phyloP scores from a whole-genome alignment of 345 rosid genomes.

The Camelina hispida region DNA sequence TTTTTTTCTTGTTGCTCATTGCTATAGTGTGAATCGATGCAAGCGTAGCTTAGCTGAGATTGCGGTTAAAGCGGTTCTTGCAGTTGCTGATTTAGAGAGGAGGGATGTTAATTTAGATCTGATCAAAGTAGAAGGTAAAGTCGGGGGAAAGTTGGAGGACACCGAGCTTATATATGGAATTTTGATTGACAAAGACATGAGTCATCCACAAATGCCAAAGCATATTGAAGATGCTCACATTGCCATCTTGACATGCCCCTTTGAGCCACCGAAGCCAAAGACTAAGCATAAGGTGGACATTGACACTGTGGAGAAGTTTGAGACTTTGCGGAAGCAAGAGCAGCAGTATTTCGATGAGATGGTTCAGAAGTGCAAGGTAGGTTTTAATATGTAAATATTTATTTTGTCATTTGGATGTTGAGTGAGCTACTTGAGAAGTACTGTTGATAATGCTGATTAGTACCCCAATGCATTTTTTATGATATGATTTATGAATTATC shows the following conservation, averaged over 20 bases:
- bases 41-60: slow-evolving; percentile 92
- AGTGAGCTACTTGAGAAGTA: neutral
- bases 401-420: neutral
- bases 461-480: neutral
- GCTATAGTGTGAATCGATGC: slow-evolving; percentile 89
- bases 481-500: neutral
- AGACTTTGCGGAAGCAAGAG: slow-evolving; percentile 89
- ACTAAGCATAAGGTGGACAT: slow-evolving; percentile 99
- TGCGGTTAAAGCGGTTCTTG: slow-evolving; percentile 92
- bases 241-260: slow-evolving; percentile 96
- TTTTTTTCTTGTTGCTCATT: slow-evolving; percentile 26
- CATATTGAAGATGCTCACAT: slow-evolving; percentile 87
- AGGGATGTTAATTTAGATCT: slow-evolving; percentile 92
- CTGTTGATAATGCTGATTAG: neutral
- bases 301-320: slow-evolving; percentile 94
- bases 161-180: slow-evolving; percentile 90
- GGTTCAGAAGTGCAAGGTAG: slow-evolving; percentile 95
- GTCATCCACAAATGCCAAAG: slow-evolving; percentile 99
- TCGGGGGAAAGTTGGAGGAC: slow-evolving; percentile 91
- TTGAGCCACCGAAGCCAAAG: slow-evolving; percentile 99
- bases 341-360: slow-evolving; percentile 92
- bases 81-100: slow-evolving; percentile 96
- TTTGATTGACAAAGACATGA: slow-evolving; percentile 89
- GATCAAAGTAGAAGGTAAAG: slow-evolving; percentile 96
- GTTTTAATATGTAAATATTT: neutral